Evolutionary conservation across 2,329 filamentous ascomycete genomes (phyloP), one percentile per base, ranked within the genome.

Genomic region (Alternaria postmessia): DNA sequence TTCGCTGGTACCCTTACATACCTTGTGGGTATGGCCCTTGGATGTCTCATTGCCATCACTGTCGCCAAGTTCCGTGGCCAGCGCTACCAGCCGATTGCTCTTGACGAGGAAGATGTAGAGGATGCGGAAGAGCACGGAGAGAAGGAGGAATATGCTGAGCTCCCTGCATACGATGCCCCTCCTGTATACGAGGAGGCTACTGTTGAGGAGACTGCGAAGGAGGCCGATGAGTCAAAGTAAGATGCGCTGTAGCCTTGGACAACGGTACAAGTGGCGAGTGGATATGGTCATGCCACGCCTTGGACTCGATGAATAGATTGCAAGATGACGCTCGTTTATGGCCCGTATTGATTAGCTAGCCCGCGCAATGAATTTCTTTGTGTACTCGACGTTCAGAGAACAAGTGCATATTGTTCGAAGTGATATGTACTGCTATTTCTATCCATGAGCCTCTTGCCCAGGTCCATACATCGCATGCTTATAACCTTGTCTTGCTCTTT

Each of bases 1-100:
- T 83, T 87, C 24, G 88, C 89, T 44, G 91, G 90, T 71, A 84
- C 92, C 55, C 83, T 84, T 30, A 87, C 89, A 64, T 90, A 89
- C 77, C 75, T 91, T 41, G 74, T 92, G 47, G 89, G 88, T 55
- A 89, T 92, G 85, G 79, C 88, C 58, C 76, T 90, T 41, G 89
- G 89, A 63, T 88, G 86, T 51, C 68, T 89, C 54, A 81, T 88
- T 54, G 84, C 89, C 52, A 87, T 86, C 59, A 51, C 89, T 26
- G 87, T 87, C 81, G 85, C 86, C 63, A 78, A 83, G 62, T 74
- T 89, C 62, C 85, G 86, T 53, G 81, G 83, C 49, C 78, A 79
- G 46, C 54, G 62, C 38, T 79, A 79, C 62, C 70, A 75, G 64
- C 64, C 66, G n/a, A 67, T 79, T 46, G 67, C 71, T n/a, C 62